Evolutionary conservation across 2,329 filamentous ascomycete genomes (phyloP).

Genomic region (Pyricularia sp.): DNA sequence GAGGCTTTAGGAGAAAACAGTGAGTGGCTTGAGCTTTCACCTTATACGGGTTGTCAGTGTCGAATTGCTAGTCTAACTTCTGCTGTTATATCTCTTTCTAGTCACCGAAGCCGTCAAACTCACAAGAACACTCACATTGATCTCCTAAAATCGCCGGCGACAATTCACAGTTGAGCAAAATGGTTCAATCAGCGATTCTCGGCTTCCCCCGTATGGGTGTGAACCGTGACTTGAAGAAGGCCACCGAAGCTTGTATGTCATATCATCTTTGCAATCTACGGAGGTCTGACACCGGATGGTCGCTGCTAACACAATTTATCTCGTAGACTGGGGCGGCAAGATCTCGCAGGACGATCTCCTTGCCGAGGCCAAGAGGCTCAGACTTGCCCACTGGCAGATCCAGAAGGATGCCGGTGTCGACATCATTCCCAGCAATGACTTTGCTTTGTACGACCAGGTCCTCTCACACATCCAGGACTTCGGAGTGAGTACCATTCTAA

Average conservation of each 20-base stretch:
- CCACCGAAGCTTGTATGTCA: slow-evolving; percentile 77
- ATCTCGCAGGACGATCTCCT: slow-evolving; percentile 85
- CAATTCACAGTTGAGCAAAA: slow-evolving; percentile 27
- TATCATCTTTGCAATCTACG: slow-evolving; percentile 17
- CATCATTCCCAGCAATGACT: slow-evolving; percentile 98
- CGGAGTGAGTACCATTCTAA: slow-evolving; percentile 53
- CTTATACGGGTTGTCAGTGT: neutral
- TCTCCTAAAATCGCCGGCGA: neutral
- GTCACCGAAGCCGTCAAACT: neutral
- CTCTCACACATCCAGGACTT: slow-evolving; percentile 98
- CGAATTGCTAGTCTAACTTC: neutral
- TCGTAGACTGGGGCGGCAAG: slow-evolving; percentile 75
- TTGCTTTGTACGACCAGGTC: slow-evolving; percentile 96
- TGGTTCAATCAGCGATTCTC: slow-evolving; percentile 70
- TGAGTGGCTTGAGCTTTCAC: neutral
- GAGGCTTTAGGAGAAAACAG: neutral
- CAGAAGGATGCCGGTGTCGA: slow-evolving; percentile 98
- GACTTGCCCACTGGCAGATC: slow-evolving; percentile 97
- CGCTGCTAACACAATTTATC: slow-evolving; percentile 12
- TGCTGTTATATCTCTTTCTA: neutral
- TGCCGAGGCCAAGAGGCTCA: slow-evolving; percentile 91
- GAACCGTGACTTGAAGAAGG: slow-evolving; percentile 99
- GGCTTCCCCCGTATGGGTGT: slow-evolving; percentile 99
- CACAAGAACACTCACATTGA: neutral
- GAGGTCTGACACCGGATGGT: neutral